Evolutionary conservation across 768 basidiomycete genomes (phyloP), one percentile per base, ranked within the genome.

Genomic region (Trametes punicea): DNA sequence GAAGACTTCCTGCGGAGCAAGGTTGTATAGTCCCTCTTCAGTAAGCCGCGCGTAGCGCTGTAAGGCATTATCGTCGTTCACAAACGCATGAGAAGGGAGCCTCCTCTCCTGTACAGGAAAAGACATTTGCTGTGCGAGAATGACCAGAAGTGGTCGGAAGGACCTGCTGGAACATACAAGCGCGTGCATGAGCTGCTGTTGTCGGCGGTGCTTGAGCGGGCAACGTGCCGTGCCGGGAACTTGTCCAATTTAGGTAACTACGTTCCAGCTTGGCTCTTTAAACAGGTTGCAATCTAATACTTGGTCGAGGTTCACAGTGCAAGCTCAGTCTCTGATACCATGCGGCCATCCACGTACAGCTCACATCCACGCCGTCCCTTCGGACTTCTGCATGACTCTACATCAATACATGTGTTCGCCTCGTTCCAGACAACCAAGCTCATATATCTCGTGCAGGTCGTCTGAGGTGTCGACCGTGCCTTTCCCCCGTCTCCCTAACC

Each of bases 81-180:
- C 2, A 8, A 33, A 21, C 10, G 56, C 60, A 36, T 55, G 45
- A 20, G 6, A 30, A 46, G 10, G 50, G 33, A 4, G 67, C 62
- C 15, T 60, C 23, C 33, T 69, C 39, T 29, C 44, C 48, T 2
- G 3, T 13, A 18, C 13, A 16, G 11, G 21, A 23, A 31, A 16
- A 42, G 31, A 44, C 51, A 53, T 44, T 30, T 18, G 27, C 36
- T 27, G 31, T 38, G 31, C 10, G 31, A 15, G 21, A 21, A 44
- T 13, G 42, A 21, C 23, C 13, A 44, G 42, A 26, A 25, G 3
- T 27, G 23, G 4, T 3, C 40, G 40, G 18, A n/a, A 5, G 16
- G 11, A 38, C 36, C 3, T 18, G 20, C 5, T 41, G 6, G 21
- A 9, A n/a, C 18, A 26, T 26, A 26, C 13, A 25, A 44, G 13